Evolutionary conservation across 371 early-diverging fungal genomes (phyloP).

Genomic region (Saksenaea vasiformis): DNA sequence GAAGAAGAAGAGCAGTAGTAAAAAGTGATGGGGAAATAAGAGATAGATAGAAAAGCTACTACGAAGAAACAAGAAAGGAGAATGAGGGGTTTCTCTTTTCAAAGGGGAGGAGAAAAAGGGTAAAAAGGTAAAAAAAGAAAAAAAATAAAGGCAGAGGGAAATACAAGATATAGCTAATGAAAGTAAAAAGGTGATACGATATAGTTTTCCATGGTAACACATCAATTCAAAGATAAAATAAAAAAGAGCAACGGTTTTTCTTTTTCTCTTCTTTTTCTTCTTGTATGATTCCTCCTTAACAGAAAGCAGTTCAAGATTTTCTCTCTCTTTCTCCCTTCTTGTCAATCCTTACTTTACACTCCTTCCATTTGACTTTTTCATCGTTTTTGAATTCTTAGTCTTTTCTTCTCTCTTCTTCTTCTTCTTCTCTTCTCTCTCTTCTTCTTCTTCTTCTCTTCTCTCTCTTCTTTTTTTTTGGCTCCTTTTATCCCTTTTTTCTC

Average conservation of each 20-base stretch:
- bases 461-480: neutral
- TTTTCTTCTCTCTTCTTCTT: slow-evolving; percentile 16
- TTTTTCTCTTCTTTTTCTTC: neutral
- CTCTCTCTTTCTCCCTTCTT: slow-evolving; percentile 7
- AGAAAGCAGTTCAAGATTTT: neutral
- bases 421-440: slow-evolving; percentile 4
- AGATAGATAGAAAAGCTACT: neutral
- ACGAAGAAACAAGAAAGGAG: too few relatives aligned
- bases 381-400: neutral
- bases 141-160: neutral
- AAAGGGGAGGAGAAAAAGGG: neutral
- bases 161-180: too few relatives aligned
- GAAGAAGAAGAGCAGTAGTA: neutral
- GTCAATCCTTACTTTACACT: slow-evolving; percentile 10
- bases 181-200: neutral
- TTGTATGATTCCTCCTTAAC: neutral
- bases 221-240: neutral
- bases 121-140: neutral
- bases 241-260: neutral
- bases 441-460: slow-evolving; percentile 7
- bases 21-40: neutral
- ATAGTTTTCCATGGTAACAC: neutral
- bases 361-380: neutral
- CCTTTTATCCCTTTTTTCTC: neutral
- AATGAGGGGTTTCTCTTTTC: too few relatives aligned